Base-by-base conservation (phyloP, 1,284 basidiomycete species). In the Cystobasidium slooffiae region DNA sequence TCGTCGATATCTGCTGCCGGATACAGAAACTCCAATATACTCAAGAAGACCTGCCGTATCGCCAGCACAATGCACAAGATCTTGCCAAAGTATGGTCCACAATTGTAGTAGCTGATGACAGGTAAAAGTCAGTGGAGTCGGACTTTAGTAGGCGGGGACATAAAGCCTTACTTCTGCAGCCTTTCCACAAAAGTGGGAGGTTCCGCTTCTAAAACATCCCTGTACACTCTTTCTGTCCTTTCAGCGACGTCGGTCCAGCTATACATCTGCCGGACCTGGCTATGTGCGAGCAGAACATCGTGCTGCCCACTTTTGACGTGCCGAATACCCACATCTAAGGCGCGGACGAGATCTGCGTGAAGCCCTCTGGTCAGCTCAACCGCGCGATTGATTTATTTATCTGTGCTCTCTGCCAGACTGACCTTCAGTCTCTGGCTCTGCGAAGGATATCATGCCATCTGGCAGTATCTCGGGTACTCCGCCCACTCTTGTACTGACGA, bases 381-480 rank as follows among this genome's bases (percentile, higher is more conserved):
- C n/a, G n/a, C n/a, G n/a, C n/a, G n/a, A n/a, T n/a, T n/a, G n/a
- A n/a, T n/a, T n/a, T n/a, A n/a, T n/a, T n/a, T n/a, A n/a, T n/a
- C n/a, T n/a, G n/a, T n/a, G n/a, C n/a, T n/a, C n/a, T n/a, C n/a
- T n/a, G n/a, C n/a, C 39, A 43, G 8, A 81, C 84, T 77, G 51
- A 88, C 88, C 88, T 69, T 89, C 88, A 74, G 93, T 94, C 61
- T 97, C 91, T 0, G 95, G 94, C 72, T 89, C 88, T 0, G 94
- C 92, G 78, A 98, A 97, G 46, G 92, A 93, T 74, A 97, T 92
- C 91, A 98, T 92, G 77, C 94, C 91, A 61, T 89, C 85, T 0
- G 97, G 97, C 20, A 99, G 84, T 72, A 98, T 91, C 83, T 99
- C 97, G 0, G 97, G 94, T 0, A 98, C 91, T 1, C 97, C 96